Evolutionary conservation across 257 asterid species (phyloP).

Genomic region (Solanum chilense): DNA sequence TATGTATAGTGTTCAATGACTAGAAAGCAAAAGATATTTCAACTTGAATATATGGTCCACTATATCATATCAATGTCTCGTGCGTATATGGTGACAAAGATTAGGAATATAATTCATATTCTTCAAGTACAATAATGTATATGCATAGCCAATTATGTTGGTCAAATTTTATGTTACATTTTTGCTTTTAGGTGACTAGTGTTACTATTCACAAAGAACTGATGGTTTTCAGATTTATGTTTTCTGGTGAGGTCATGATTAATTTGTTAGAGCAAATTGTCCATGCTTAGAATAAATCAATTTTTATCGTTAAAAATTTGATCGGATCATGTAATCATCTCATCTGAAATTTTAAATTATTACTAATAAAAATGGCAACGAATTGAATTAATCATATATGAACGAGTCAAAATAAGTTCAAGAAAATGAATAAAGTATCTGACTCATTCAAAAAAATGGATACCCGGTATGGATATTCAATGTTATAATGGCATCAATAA

Average conservation of each 20-base stretch:
- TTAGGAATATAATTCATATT: background rate
- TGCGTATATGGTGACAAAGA: background rate
- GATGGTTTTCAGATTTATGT: background rate
- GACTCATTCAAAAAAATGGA: rapidly evolving
- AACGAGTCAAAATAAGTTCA: background rate
- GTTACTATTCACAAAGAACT: background rate
- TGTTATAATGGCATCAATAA: too few relatives aligned
- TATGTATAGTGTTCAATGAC: constrained; percentile 40
- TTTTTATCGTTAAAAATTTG: background rate
- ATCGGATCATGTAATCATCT: too few relatives aligned
- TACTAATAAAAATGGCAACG: background rate
- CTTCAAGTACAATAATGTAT: constrained; percentile 1
- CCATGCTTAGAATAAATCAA: background rate
- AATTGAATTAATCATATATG: too few relatives aligned
- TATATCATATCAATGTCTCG: background rate
- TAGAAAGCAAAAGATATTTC: constrained; percentile 34
- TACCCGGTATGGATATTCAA: background rate
- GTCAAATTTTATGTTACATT: background rate
- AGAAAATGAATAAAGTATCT: background rate
- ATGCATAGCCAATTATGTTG: background rate
- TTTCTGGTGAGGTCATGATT: background rate
- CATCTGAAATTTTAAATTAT: background rate
- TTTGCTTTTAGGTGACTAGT: background rate
- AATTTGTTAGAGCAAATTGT: background rate
- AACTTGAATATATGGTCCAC: constrained; percentile 9